phyloP scores from a whole-genome alignment of 495 filamentous ascomycete species.

The Penicillium herquei region DNA sequence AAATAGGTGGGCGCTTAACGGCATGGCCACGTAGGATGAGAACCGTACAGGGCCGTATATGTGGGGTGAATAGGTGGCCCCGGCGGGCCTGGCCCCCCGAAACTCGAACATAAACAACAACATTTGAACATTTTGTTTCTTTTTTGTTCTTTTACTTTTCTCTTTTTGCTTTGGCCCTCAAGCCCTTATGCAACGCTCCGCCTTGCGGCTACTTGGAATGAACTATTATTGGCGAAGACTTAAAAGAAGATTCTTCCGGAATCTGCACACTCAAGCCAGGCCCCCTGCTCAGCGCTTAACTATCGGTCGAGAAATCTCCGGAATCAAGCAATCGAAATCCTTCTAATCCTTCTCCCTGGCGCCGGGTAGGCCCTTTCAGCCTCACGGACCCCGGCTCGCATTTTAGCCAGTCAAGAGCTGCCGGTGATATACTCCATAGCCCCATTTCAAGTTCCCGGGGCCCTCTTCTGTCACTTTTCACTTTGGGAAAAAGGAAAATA shows the following conservation, averaged over 20 bases:
- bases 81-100: neutral
- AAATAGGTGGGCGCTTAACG: neutral
- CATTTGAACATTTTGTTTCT: neutral
- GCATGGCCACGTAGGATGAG: neutral
- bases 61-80: neutral
- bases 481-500: neutral
- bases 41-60: neutral
- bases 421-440: conserved; percentile 6
- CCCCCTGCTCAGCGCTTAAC: conserved; percentile 25
- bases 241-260: conserved; percentile 13
- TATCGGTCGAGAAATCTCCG: conserved; percentile 27
- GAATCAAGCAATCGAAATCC: neutral
- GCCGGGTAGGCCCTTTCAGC: conserved; percentile 24
- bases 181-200: neutral
- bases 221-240: neutral
- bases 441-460: neutral
- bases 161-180: neutral
- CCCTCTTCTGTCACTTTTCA: neutral
- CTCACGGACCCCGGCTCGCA: conserved; percentile 14
- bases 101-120: neutral
- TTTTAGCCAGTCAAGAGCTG: conserved; percentile 27
- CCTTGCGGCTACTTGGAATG: conserved; percentile 4
- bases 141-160: neutral
- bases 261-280: conserved; percentile 2
- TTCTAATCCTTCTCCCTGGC: too few species aligned